phyloP scores from a whole-genome alignment of 164 flowering plant species.

The Echeveria elegans region DNA sequence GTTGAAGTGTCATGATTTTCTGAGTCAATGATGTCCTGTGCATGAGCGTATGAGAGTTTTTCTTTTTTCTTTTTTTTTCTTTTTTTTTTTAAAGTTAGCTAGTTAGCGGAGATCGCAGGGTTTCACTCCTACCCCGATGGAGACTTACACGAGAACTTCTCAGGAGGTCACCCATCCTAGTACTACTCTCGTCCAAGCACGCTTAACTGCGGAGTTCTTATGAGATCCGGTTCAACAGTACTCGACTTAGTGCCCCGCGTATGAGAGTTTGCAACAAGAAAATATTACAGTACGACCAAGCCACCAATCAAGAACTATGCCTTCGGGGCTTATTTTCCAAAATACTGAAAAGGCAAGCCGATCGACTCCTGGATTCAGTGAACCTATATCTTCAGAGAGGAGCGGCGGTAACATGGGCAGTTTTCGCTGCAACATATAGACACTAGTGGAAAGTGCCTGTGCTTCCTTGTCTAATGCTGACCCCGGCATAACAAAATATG shows the following conservation, averaged over 20 bases:
- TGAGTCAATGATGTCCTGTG: slow-evolving; percentile 65
- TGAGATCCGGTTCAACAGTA: too few relatives aligned
- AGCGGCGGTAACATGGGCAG: slow-evolving; percentile 79
- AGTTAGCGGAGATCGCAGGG: too few relatives aligned
- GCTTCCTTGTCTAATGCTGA: slow-evolving; percentile 77
- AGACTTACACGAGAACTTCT: too few relatives aligned
- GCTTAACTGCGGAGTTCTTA: too few relatives aligned
- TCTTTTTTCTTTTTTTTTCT: too few relatives aligned
- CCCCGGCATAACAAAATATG: slow-evolving; percentile 73
- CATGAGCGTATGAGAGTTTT: slow-evolving; percentile 83
- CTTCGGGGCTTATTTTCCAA: slow-evolving; percentile 54
- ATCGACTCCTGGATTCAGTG: slow-evolving; percentile 83
- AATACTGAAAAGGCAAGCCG: slow-evolving; percentile 75
- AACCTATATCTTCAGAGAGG: slow-evolving; percentile 71
- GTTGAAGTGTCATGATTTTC: slow-evolving; percentile 13
- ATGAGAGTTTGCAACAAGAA: slow-evolving; percentile 92
- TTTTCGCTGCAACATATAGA: slow-evolving; percentile 50
- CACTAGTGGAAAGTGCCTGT: slow-evolving; percentile 59
- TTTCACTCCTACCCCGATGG: too few relatives aligned
- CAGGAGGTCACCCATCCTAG: too few relatives aligned
- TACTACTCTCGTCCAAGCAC: too few relatives aligned
- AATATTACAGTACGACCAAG: slow-evolving; percentile 78
- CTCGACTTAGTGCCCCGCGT: too few relatives aligned
- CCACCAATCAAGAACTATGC: slow-evolving; percentile 66
- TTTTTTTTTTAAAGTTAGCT: too few relatives aligned